Percentiles rank a stretch among this genome's conserved stretches.
These are phyloP conservation scores for Hibiscus trionum DNA, from an alignment of 345 rosid genomes.

Conservation along the genomic window DNA sequence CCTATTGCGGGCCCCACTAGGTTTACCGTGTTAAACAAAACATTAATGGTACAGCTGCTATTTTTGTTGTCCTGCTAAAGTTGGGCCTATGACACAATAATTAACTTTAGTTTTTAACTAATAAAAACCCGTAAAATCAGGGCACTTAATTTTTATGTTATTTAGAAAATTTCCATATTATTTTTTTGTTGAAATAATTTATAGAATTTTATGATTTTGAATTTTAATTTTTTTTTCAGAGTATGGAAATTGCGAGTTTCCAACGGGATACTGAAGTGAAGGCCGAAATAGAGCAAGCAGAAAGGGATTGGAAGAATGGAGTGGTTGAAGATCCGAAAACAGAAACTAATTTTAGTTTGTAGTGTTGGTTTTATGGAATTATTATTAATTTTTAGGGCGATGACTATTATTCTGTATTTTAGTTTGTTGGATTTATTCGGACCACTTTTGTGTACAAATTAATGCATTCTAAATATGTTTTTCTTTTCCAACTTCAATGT, in stretches of 20 bases:
- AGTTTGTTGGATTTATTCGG: neutral
- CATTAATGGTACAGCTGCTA: neutral
- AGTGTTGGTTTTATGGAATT: neutral
- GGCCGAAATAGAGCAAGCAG: neutral
- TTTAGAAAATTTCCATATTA: too few species aligned
- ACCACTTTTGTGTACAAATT: neutral
- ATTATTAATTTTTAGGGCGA: neutral
- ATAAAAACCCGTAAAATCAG: too few species aligned
- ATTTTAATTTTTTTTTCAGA: slow-evolving; percentile 24
- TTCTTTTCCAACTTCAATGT: neutral
- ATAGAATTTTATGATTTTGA: neutral
- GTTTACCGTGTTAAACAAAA: neutral
- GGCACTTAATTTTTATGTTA: too few species aligned
- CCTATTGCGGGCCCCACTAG: neutral
- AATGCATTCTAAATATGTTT: neutral
- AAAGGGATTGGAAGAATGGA: neutral
- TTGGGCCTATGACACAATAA: neutral
- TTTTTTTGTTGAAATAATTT: neutral
- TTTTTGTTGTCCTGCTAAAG: neutral
- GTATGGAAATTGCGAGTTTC: slow-evolving; percentile 54
- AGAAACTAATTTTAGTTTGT: neutral
- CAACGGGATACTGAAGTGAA: slow-evolving; percentile 43
- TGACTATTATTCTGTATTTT: neutral
- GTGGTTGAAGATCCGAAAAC: neutral
- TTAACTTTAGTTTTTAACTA: neutral